Percentiles rank a stretch among this genome's conserved stretches.
Conservation (phyloP, 768 basidiomycete species). For the Astraeus odoratus region DNA sequence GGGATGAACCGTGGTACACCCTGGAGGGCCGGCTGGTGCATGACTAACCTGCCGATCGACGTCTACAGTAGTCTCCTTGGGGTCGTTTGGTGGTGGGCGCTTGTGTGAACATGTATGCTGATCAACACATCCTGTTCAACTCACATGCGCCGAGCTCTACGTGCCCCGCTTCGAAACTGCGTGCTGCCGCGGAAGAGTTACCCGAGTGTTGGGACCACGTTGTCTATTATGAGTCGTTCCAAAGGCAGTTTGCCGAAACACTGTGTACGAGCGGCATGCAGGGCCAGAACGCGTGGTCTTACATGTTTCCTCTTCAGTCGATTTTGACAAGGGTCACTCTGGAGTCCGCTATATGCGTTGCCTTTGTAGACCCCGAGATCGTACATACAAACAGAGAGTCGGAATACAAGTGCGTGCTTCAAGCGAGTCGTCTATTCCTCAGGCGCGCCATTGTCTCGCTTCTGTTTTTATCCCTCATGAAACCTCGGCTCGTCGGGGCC, state of each 20-base stretch:
- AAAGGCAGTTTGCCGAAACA: conserved; percentile 30
- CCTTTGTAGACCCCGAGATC: conserved; percentile 41
- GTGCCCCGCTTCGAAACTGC: conserved; percentile 34
- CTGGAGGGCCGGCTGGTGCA: conserved; percentile 30
- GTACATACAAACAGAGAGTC: conserved; percentile 53
- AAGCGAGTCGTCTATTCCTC: background rate
- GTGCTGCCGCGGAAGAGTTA: conserved; percentile 36
- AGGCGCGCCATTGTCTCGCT: background rate
- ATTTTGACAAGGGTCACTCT: no score
- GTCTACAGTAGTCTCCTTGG: no score
- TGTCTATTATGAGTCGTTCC: conserved; percentile 27
- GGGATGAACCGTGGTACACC: conserved; percentile 37
- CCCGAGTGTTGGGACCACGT: conserved; percentile 44
- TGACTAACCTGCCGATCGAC: conserved; percentile 35
- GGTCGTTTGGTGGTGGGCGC: no score
- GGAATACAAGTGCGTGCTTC: conserved; percentile 49
- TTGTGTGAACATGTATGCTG: no score
- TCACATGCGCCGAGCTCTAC: conserved; percentile 38
- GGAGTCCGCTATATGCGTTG: no score
- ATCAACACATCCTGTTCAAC: no score
- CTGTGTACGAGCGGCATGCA: conserved; percentile 35
- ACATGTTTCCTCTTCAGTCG: conserved; percentile 7
- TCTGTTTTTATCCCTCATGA: background rate
- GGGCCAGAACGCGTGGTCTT: conserved; percentile 46
- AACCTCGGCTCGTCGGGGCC: no score